A percentile compares a stretch with the other conserved stretches of the same genome.
These are phyloP conservation scores for Trametes sanguinea DNA, from an alignment of 768 basidiomycete genomes.

Conservation along the genomic window DNA sequence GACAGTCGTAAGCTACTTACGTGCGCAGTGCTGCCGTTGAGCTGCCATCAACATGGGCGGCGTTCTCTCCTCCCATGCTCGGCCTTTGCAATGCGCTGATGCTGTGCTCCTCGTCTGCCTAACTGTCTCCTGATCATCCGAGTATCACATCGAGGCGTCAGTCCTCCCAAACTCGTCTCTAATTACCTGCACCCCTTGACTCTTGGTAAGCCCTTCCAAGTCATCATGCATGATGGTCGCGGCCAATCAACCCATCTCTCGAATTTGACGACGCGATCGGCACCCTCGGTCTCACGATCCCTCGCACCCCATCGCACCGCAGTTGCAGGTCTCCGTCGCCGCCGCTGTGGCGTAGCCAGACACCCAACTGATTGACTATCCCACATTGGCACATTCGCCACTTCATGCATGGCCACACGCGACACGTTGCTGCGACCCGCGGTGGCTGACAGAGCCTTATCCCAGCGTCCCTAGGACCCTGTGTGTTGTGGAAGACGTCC, in stretches of 20 bases:
- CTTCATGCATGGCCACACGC: background rate
- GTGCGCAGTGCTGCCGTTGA: background rate
- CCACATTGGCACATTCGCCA: background rate
- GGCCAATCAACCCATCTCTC: conserved; percentile 10
- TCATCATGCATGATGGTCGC: background rate
- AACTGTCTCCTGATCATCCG: conserved; percentile 7
- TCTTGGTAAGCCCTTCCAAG: background rate
- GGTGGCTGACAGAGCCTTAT: background rate
- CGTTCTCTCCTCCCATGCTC: conserved; percentile 7
- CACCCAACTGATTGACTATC: background rate
- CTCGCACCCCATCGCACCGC: conserved; percentile 3
- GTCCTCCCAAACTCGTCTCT: background rate
- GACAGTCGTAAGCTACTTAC: background rate
- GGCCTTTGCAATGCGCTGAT: conserved; percentile 13
- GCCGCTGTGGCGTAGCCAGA: background rate
- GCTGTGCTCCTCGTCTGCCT: conserved; percentile 11
- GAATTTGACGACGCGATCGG: conserved; percentile 22
- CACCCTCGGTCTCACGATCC: conserved; percentile 15
- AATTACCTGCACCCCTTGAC: background rate
- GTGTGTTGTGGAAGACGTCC: background rate
- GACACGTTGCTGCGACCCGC: background rate
- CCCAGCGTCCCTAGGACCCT: conserved; percentile 7
- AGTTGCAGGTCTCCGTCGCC: background rate
- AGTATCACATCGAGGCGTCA: conserved; percentile 3
- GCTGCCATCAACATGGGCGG: conserved; percentile 24